These are phyloP conservation scores for Geotrichum europaeum DNA, from an alignment of 1,139 yeast genomes.

Conservation along the genomic window DNA sequence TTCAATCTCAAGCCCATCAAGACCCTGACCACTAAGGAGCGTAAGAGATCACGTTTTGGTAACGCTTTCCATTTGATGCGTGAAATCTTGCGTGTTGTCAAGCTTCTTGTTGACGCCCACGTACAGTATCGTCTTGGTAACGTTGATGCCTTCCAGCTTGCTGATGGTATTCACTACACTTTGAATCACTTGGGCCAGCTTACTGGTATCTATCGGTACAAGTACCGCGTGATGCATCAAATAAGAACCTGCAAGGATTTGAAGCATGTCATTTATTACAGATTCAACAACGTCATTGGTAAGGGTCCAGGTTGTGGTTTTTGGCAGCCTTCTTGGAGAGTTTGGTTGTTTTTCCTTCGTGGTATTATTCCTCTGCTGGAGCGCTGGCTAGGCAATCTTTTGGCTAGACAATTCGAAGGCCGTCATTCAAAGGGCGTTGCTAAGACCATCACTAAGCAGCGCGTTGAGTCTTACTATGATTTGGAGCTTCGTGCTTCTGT, in stretches of 20 bases:
- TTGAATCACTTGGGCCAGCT: conserved; percentile 91
- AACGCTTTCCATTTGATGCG: conserved; percentile 92
- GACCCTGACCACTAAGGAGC: conserved; percentile 91
- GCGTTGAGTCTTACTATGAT: conserved; percentile 93
- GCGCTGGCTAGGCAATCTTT: conserved; percentile 87
- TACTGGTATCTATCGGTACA: conserved; percentile 94
- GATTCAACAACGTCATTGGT: conserved; percentile 76
- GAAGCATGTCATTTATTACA: conserved; percentile 81
- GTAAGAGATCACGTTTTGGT: conserved; percentile 94
- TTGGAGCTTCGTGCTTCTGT: conserved; percentile 90
- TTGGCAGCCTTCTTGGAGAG: conserved; percentile 99
- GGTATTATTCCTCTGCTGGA: conserved; percentile 92
- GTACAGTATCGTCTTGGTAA: conserved; percentile 86
- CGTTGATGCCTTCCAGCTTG: conserved; percentile 87
- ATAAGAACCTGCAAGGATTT: conserved; percentile 92
- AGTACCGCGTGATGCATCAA: conserved; percentile 97
- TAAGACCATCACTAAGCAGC: conserved; percentile 89
- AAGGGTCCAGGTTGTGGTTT: conserved; percentile 99
- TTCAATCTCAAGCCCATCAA: conserved; percentile 95
- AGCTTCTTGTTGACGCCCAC: conserved; percentile 87
- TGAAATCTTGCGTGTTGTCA: conserved; percentile 75
- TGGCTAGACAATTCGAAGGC: conserved; percentile 94
- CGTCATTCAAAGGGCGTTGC: conserved; percentile 88
- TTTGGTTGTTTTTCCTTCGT: conserved; percentile 86
- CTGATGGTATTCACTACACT: conserved; percentile 88